phyloP scores from a whole-genome alignment of 2,329 filamentous ascomycete genomes.

The Magnaporthiopsis rhizophila region DNA sequence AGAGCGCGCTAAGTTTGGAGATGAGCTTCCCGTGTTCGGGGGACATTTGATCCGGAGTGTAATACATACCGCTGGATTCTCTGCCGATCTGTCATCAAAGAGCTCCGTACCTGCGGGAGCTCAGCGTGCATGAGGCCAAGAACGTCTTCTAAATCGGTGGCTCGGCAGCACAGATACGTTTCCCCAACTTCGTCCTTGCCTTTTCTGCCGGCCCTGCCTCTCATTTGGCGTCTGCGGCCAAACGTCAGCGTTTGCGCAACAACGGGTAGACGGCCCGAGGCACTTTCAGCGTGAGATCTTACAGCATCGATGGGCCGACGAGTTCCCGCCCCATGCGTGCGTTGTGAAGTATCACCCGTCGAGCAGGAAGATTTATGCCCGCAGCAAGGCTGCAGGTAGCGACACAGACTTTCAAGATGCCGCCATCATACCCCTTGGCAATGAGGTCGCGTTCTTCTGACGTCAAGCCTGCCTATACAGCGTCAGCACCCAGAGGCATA shows the following conservation, averaged over 20 bases:
- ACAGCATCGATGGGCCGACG: slow-evolving; percentile 68
- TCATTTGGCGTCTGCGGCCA: slow-evolving; percentile 55
- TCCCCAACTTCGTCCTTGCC: slow-evolving; percentile 72
- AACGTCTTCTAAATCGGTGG: slow-evolving; percentile 60
- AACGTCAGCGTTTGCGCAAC: neutral
- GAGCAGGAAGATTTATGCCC: slow-evolving; percentile 69
- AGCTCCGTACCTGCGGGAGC: slow-evolving; percentile 61
- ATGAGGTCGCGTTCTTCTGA: slow-evolving; percentile 68
- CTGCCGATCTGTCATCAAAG: slow-evolving; percentile 40
- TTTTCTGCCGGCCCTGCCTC: slow-evolving; percentile 68
- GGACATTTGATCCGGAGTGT: slow-evolving; percentile 1
- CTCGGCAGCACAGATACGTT: slow-evolving; percentile 67
- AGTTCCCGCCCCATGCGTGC: slow-evolving; percentile 69
- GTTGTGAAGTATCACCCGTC: slow-evolving; percentile 67
- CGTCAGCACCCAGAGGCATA: neutral
- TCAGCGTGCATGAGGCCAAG: slow-evolving; percentile 65
- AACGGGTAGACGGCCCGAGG: neutral
- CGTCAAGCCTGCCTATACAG: slow-evolving; percentile 55
- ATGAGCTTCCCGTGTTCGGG: slow-evolving; percentile 34
- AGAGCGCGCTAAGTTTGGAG: slow-evolving; percentile 58
- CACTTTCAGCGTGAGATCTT: neutral
- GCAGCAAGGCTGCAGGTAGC: slow-evolving; percentile 76
- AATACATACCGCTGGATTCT: slow-evolving; percentile 21
- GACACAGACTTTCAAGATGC: slow-evolving; percentile 61
- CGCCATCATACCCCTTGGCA: slow-evolving; percentile 61